A percentile compares a stretch with the other conserved stretches of the same genome.
These are phyloP conservation scores for Naganishia sp. DNA, from an alignment of 1,284 basidiomycete genomes.

Conservation along the genomic window DNA sequence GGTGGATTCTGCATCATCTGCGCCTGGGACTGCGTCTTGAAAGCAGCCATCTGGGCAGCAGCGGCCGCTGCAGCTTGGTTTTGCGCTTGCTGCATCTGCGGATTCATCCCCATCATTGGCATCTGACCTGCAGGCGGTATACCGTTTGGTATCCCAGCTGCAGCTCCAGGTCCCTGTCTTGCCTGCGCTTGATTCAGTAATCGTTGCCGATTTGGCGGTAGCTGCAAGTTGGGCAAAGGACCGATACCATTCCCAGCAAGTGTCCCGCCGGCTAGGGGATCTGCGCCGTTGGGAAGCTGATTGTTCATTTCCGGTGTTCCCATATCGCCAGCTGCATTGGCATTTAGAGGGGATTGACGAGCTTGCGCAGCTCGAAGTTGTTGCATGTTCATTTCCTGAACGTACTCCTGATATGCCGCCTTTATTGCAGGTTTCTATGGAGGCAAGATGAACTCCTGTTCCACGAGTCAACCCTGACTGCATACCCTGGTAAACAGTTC, in stretches of 20 bases:
- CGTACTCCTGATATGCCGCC: slow-evolving; percentile 19
- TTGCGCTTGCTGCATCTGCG: slow-evolving; percentile 26
- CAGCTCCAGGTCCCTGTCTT: slow-evolving; percentile 3
- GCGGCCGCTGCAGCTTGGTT: slow-evolving; percentile 21
- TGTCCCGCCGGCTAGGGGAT: slow-evolving; percentile 16
- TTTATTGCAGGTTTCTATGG: slow-evolving; percentile 20
- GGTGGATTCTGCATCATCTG: slow-evolving; percentile 23
- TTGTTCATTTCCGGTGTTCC: slow-evolving; percentile 6
- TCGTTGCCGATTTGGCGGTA: slow-evolving; percentile 44
- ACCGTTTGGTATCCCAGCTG: slow-evolving; percentile 5
- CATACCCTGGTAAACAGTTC: slow-evolving; percentile 29
- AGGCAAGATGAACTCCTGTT: not conserved
- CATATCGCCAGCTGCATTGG: slow-evolving; percentile 13
- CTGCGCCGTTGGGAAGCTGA: slow-evolving; percentile 3
- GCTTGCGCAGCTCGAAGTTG: slow-evolving; percentile 4
- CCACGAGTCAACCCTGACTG: slow-evolving; percentile 11
- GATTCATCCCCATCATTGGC: slow-evolving; percentile 22
- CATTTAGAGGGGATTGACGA: slow-evolving; percentile 17
- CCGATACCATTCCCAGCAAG: slow-evolving; percentile 6
- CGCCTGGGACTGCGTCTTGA: slow-evolving; percentile 23
- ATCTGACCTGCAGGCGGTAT: slow-evolving; percentile 12
- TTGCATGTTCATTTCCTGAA: slow-evolving; percentile 13
- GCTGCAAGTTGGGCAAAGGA: slow-evolving; percentile 42
- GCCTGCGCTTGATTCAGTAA: slow-evolving; percentile 24
- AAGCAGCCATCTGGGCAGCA: slow-evolving; percentile 23